Conservation (phyloP, 495 filamentous ascomycete species). For the Letharia columbiana region DNA sequence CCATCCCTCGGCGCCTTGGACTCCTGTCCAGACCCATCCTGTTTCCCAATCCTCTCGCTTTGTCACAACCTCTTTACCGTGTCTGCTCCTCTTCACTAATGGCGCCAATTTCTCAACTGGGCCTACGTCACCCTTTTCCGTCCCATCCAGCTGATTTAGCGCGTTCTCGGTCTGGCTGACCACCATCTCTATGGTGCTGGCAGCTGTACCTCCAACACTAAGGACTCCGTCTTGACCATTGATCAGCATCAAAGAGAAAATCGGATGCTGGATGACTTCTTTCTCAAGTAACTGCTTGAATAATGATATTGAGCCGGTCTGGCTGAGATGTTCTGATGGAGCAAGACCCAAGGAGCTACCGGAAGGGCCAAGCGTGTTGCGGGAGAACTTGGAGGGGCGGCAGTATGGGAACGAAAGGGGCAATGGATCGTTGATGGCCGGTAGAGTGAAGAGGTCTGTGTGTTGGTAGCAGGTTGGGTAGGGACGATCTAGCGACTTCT, state of each 20-base stretch:
- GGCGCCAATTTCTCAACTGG: constrained; percentile 4
- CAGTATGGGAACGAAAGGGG: constrained; percentile 30
- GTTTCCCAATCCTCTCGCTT: constrained; percentile 22
- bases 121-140: constrained; percentile 13
- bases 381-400: constrained; percentile 27
- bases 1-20: constrained; percentile 32
- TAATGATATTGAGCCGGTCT: constrained; percentile 24
- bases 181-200: constrained; percentile 22
- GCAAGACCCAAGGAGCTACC: constrained; percentile 30
- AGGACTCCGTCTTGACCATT: constrained; percentile 30
- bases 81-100: constrained; percentile 11
- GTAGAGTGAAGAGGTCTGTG: constrained; percentile 27
- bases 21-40: constrained; percentile 28
- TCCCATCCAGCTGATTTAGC: constrained; percentile 24
- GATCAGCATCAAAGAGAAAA: constrained; percentile 31
- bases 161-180: constrained; percentile 23
- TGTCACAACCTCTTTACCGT: constrained; percentile 3
- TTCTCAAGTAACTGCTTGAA: constrained; percentile 26
- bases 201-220: constrained; percentile 31
- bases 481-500: constrained; percentile 22
- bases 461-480: constrained; percentile 28
- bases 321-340: constrained; percentile 28
- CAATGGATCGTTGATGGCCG: constrained; percentile 25
- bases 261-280: constrained; percentile 23
- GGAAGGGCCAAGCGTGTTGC: constrained; percentile 26